Percentiles rank a stretch among this genome's conserved stretches.
phyloP scores from a whole-genome alignment of 345 rosid species.

The Murraya koenigii region DNA sequence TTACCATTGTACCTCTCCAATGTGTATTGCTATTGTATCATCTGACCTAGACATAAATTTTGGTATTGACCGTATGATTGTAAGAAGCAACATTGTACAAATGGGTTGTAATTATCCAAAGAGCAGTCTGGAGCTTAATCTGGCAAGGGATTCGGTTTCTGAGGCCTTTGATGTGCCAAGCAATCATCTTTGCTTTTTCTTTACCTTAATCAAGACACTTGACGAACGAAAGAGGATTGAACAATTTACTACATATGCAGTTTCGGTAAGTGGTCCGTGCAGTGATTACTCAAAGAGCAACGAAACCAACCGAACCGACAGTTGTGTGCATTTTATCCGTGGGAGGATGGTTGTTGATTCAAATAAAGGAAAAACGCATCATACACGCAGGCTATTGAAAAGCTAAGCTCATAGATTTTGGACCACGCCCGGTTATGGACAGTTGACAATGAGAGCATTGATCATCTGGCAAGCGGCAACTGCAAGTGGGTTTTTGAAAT shows the following conservation, averaged over 20 bases:
- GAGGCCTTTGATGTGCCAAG: neutral
- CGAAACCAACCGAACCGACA: too few species aligned
- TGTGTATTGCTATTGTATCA: neutral
- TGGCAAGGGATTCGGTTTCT: too few species aligned
- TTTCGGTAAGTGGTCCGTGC: neutral
- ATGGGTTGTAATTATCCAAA: neutral
- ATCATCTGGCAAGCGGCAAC: neutral
- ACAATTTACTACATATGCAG: neutral
- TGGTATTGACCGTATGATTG: neutral
- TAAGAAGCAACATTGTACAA: neutral
- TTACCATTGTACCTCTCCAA: neutral
- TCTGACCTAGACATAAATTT: neutral
- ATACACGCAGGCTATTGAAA: neutral
- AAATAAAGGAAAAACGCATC: neutral
- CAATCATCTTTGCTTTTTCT: neutral
- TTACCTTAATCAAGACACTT: neutral
- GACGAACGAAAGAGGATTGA: neutral
- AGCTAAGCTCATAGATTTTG: neutral
- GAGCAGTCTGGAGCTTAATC: neutral
- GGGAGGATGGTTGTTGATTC: neutral
- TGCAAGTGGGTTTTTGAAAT: neutral
- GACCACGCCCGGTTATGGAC: neutral
- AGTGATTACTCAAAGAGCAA: neutral
- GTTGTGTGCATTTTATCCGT: neutral
- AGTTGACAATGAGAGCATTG: neutral